phyloP scores from a whole-genome alignment of 73 alveolate genomes.

The Tetrahymena thermophila region DNA sequence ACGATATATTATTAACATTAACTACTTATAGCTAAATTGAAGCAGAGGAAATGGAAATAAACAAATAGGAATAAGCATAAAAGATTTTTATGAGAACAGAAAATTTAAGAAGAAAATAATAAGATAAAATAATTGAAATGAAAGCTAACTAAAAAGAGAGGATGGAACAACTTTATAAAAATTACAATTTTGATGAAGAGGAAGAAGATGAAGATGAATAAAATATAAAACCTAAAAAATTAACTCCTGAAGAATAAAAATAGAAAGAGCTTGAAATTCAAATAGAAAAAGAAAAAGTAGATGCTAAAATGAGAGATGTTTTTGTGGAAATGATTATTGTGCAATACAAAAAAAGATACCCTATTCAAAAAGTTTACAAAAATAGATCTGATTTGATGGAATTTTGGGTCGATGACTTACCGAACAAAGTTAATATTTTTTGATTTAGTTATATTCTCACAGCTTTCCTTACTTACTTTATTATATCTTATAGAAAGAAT shows the following conservation, averaged over 20 bases:
- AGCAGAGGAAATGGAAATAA: conserved; percentile 19
- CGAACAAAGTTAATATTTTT: conserved; percentile 1
- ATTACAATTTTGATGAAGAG: conserved; percentile 49
- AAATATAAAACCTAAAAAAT: not conserved
- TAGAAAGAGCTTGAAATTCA: not conserved
- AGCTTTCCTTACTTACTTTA: not conserved
- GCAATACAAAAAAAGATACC: conserved; percentile 10
- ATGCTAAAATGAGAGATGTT: conserved; percentile 15
- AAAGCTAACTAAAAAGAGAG: conserved; percentile 6
- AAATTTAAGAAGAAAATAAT: conserved; percentile 17
- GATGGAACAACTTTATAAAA: not conserved
- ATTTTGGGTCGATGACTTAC: conserved; percentile 5
- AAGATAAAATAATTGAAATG: conserved; percentile 6
- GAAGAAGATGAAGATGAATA: conserved; percentile 16
- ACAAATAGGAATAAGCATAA: conserved; percentile 11
- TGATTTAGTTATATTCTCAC: not conserved
- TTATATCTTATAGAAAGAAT: not conserved
- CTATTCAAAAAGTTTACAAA: conserved; percentile 13
- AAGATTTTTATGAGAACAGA: conserved; percentile 19
- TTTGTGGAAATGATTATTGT: conserved; percentile 21
- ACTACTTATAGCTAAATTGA: conserved; percentile 6
- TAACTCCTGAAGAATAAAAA: conserved; percentile 1
- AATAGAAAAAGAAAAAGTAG: not conserved
- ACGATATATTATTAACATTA: not conserved
- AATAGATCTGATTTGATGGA: conserved; percentile 11